A percentile compares a stretch with the other conserved stretches of the same genome.
These are phyloP conservation scores for Diaporthe capsici DNA, from an alignment of 2,329 filamentous ascomycete species.

Conservation along the genomic window DNA sequence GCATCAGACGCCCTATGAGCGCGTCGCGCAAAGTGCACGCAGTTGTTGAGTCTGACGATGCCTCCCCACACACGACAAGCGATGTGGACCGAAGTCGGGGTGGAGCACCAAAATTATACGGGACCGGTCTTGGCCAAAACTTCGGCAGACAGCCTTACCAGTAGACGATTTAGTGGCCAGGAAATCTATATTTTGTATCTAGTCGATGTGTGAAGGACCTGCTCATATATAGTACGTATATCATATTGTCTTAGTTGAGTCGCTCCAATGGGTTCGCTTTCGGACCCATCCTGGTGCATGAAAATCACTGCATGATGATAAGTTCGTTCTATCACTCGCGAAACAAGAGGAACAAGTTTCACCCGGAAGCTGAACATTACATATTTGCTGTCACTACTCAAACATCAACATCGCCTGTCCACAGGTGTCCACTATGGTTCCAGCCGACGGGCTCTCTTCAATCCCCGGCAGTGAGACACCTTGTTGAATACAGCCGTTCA, in stretches of 20 bases:
- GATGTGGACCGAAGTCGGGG: constrained; percentile 18
- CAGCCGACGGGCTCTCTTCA: not conserved
- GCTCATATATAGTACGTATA: not conserved
- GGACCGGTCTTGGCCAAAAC: constrained; percentile 9
- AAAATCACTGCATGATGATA: not conserved
- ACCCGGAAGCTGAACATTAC: not conserved
- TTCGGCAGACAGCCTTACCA: constrained; percentile 7
- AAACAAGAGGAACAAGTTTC: not conserved
- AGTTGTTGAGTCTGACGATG: not conserved
- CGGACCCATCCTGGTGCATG: not conserved
- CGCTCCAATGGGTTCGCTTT: not conserved
- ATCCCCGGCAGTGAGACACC: not conserved
- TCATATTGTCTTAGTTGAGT: not conserved
- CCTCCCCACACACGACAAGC: not conserved
- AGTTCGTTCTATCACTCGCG: not conserved
- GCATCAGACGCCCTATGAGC: not conserved
- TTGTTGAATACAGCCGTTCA: not conserved
- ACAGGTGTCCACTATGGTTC: not conserved
- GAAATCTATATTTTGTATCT: not conserved
- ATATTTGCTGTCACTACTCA: constrained; percentile 18
- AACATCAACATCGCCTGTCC: not conserved
- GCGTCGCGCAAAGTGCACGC: not conserved
- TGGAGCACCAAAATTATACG: not conserved
- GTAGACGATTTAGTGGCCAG: not conserved
- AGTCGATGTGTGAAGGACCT: not conserved